Base-by-base conservation (phyloP, 2,329 filamentous ascomycete genomes). In the Ophiocordyceps sinensis region DNA sequence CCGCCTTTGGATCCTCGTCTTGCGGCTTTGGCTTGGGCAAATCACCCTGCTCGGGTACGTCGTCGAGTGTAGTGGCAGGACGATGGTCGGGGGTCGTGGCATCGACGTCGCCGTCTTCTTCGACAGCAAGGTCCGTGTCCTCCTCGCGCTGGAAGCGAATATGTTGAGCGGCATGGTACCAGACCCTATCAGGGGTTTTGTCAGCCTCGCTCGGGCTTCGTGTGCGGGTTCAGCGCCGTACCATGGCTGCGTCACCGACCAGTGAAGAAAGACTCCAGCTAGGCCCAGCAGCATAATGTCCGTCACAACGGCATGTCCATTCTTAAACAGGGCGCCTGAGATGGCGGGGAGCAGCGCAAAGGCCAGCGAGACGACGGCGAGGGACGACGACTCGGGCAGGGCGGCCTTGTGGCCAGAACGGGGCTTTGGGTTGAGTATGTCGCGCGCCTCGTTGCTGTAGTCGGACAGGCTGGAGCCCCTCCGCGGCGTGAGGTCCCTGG, bases 201-300 rank as follows among this genome's bases (percentile, higher is more conserved):
- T 26, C 23, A 26, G 23, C 23, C 23, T 26, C 23, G 23, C 23
- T 26, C 23, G 23, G 9, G 23, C 23, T 26, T 26, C 23, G 9
- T 26, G 23, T 26, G 23, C 23, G 9, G 23, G 23, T 26, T 26
- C 36, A n/a, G 19, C 8, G 21, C 15, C 39, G 56, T 66, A 88
- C 88, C 89, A 96, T 51, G 89, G 89, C 49, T 91, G 69, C 42
- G 85, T 81, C 36, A 95, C 82, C 38, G 85, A 88, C 85, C 87
- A 95, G 57, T 94, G 88, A 46, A 96, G 67, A 53, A 95, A 93
- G 36, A 95, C 73, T 5, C 82, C 85, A 2, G 85, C 84, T 45
- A 96, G 61, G 3, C 74, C 77, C 28, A 96, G 64, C 29, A 96
- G 67, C 51, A 91, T 81, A 26, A 94, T 63, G 59, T 96, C 89